Evolutionary conservation across 1,284 basidiomycete species (phyloP).

Genomic region (Cryptococcus amylolentus): DNA sequence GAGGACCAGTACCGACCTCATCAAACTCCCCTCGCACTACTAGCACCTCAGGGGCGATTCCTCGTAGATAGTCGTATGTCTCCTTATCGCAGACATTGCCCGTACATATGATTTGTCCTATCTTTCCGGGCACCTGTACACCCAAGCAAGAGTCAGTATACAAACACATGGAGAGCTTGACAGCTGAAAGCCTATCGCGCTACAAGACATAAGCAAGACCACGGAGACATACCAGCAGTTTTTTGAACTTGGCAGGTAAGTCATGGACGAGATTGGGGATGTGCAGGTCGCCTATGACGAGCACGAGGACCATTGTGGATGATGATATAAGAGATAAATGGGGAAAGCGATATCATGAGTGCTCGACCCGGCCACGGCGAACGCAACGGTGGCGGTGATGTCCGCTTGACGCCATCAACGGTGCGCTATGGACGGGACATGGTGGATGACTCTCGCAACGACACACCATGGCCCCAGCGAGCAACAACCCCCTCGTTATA

Average conservation of each 20-base stretch:
- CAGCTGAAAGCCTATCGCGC: neutral
- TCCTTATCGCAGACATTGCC: slow-evolving; percentile 97
- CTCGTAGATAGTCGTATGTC: slow-evolving; percentile 94
- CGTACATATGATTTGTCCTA: slow-evolving; percentile 95
- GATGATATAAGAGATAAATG: neutral
- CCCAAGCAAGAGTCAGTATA: neutral
- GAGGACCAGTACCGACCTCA: slow-evolving; percentile 59
- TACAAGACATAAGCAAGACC: neutral
- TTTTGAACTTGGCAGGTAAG: slow-evolving; percentile 93
- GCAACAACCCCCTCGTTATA: slow-evolving; percentile 28
- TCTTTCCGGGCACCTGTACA: slow-evolving; percentile 76
- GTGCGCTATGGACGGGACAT: neutral
- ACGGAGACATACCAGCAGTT: slow-evolving; percentile 63
- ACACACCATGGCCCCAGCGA: slow-evolving; percentile 1
- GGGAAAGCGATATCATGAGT: neutral
- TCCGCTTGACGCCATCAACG: neutral
- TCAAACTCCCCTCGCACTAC: slow-evolving; percentile 94
- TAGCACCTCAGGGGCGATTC: slow-evolving; percentile 91
- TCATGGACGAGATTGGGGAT: slow-evolving; percentile 84
- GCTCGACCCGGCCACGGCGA: neutral
- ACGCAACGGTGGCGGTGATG: neutral
- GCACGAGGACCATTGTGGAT: slow-evolving; percentile 70
- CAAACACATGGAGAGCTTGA: neutral
- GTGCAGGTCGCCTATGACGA: slow-evolving; percentile 90
- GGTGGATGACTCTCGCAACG: neutral